These are phyloP conservation scores for Debaryomyces maramus DNA, from an alignment of 805 yeast genomes.

Conservation along the genomic window DNA sequence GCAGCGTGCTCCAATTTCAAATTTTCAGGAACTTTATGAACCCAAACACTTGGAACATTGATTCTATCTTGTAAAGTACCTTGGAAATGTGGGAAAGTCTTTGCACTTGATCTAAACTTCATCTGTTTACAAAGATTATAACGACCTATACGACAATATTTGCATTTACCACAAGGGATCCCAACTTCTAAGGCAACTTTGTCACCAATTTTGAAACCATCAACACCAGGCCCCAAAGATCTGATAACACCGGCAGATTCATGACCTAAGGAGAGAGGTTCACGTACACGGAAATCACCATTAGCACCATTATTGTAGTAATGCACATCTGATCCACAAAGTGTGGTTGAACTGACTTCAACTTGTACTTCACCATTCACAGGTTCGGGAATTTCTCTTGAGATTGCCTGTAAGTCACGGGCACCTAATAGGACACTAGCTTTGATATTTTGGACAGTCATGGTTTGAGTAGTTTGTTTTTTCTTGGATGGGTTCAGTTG, in stretches of 20 bases:
- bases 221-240: conserved; percentile 50
- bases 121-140: conserved; percentile 5
- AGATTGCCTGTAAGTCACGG: conserved; percentile 3
- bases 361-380: conserved; percentile 18
- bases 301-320: conserved; percentile 21
- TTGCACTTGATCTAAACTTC: neutral
- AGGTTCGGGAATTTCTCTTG: conserved; percentile 5
- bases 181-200: conserved; percentile 57
- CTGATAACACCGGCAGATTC: conserved; percentile 48
- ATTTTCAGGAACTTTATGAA: conserved; percentile 1
- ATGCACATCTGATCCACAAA: conserved; percentile 26
- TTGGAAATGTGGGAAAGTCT: conserved; percentile 1
- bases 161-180: conserved; percentile 44
- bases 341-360: conserved; percentile 21
- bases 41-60: conserved; percentile 3
- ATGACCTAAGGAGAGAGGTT: conserved; percentile 38
- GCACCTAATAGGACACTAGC: conserved; percentile 4
- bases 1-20: conserved; percentile 1
- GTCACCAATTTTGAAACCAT: conserved; percentile 45
- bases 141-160: conserved; percentile 7
- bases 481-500: neutral
- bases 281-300: conserved; percentile 21
- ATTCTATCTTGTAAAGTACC: conserved; percentile 2
- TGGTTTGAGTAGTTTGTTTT: neutral
- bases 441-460: conserved; percentile 4